Conservation (phyloP, 495 filamentous ascomycete genomes). For the Annulohypoxylon maeteangense region DNA sequence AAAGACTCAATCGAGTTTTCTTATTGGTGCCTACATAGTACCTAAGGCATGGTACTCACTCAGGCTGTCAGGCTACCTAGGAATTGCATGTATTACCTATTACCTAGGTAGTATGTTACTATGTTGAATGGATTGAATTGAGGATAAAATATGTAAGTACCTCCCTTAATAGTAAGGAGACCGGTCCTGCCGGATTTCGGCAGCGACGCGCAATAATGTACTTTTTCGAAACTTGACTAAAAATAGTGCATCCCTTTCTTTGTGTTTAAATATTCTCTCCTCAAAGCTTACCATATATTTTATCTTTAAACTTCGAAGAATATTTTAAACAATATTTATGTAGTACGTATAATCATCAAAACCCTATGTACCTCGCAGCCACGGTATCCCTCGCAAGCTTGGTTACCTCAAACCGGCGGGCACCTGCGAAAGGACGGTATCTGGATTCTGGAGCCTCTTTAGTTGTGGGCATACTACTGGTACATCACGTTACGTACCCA, state of each 20-base stretch:
- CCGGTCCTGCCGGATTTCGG: constrained; percentile 16
- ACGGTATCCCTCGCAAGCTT: not conserved
- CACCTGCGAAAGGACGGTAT: not conserved
- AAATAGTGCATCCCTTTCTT: constrained; percentile 16
- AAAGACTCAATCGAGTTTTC: not conserved
- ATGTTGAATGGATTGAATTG: no score
- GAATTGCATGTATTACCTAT: not conserved
- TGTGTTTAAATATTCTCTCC: constrained; percentile 1
- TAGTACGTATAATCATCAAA: not conserved
- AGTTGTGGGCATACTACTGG: constrained; percentile 1
- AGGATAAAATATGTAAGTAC: not conserved
- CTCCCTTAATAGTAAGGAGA: not conserved
- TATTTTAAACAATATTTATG: not conserved
- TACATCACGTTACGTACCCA: constrained; percentile 3
- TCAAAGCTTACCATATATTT: not conserved
- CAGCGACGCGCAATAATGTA: constrained; percentile 4
- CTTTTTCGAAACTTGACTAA: constrained; percentile 14
- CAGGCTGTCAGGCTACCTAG: no score
- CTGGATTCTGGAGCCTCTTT: not conserved
- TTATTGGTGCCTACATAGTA: not conserved
- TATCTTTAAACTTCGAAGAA: not conserved
- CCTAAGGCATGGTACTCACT: not conserved
- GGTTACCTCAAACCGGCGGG: constrained; percentile 12
- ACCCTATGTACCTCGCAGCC: not conserved
- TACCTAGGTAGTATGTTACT: no score